Evolutionary conservation across 208 protist genomes (phyloP).

Genomic region (Leishmania tropica): DNA sequence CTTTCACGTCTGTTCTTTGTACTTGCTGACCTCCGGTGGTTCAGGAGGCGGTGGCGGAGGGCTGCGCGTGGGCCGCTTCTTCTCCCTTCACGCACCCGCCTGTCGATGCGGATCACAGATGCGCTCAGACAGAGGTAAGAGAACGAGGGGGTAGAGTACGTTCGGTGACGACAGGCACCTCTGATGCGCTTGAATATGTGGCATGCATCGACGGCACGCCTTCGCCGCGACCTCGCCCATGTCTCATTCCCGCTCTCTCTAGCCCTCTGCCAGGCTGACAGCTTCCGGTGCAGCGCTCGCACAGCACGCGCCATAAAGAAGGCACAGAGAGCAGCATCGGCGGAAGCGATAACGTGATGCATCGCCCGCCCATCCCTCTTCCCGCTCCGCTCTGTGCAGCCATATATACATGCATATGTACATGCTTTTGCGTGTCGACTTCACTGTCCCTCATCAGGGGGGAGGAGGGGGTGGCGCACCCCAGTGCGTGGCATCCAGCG

Average conservation of each 20-base stretch:
- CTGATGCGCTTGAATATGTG: neutral
- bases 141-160: neutral
- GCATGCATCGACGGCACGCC: neutral
- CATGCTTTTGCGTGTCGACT: neutral
- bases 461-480: neutral
- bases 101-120: neutral
- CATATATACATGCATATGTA: neutral
- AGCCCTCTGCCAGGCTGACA: neutral
- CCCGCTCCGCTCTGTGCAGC: neutral
- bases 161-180: neutral
- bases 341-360: neutral
- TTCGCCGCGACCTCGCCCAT: too few relatives aligned
- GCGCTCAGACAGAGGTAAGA: neutral
- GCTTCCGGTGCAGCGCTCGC: neutral
- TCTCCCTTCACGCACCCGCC: neutral
- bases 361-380: neutral
- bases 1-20: neutral
- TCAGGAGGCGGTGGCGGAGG: too few relatives aligned
- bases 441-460: neutral
- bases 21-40: neutral
- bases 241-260: too few relatives aligned
- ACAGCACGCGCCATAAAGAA: neutral
- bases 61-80: too few relatives aligned
- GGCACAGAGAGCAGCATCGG: neutral
- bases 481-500: neutral